phyloP scores from a whole-genome alignment of 371 early-diverging fungal genomes.

The Mortierella sp. region DNA sequence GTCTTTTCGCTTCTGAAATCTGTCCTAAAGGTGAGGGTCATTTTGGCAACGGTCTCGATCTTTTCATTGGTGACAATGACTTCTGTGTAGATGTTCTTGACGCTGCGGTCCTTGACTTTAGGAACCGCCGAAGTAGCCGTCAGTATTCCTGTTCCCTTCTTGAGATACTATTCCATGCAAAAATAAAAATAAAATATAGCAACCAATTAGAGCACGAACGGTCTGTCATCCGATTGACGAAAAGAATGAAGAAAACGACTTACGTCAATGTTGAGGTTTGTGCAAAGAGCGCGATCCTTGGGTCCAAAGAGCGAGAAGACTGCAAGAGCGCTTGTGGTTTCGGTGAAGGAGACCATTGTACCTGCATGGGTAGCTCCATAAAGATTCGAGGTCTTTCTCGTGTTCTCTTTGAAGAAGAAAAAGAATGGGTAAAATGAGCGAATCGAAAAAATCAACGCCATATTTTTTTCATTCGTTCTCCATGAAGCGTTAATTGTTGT shows the following conservation, averaged over 20 bases:
- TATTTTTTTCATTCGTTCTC: too few species aligned
- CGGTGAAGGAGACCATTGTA: slow-evolving; percentile 36
- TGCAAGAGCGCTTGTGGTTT: slow-evolving; percentile 29
- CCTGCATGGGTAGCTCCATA: slow-evolving; percentile 34
- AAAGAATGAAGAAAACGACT: not conserved
- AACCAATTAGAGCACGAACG: too few species aligned
- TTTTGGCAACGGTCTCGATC: slow-evolving; percentile 42
- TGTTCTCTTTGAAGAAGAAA: not conserved
- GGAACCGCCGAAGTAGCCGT: slow-evolving; percentile 37
- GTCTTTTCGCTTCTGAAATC: slow-evolving; percentile 26
- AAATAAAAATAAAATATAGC: not conserved
- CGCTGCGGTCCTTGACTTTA: not conserved
- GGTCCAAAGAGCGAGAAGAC: slow-evolving; percentile 21
- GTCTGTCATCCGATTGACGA: too few species aligned
- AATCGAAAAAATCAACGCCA: not conserved
- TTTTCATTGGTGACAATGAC: slow-evolving; percentile 37
- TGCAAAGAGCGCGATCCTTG: slow-evolving; percentile 30
- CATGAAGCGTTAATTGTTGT: not conserved
- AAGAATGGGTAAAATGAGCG: not conserved
- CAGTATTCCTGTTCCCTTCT: slow-evolving; percentile 33
- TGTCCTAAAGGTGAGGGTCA: slow-evolving; percentile 37
- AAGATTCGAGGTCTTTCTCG: slow-evolving; percentile 20
- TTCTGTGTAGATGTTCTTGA: slow-evolving; percentile 16
- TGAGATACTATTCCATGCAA: slow-evolving; percentile 11
- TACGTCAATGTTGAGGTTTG: slow-evolving; percentile 16